Conservation (phyloP, 2,329 filamentous ascomycete species). For the Dothiorella sarmentorum region DNA sequence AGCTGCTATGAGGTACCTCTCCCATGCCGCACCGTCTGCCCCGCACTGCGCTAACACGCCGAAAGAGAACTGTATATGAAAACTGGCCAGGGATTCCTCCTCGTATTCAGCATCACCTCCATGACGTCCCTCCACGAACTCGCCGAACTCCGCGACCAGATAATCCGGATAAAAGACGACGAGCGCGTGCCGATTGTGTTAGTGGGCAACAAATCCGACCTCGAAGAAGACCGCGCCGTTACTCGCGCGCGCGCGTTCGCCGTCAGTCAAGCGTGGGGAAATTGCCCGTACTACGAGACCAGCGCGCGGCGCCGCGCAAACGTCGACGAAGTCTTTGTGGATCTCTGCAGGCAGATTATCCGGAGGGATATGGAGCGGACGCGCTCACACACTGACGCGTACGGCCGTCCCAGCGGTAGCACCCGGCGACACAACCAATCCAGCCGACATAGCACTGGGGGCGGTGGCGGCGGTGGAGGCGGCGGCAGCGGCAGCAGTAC, state of each 20-base stretch:
- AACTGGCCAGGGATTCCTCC: slow-evolving; percentile 83
- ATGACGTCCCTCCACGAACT: slow-evolving; percentile 79
- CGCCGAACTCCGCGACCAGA: slow-evolving; percentile 77
- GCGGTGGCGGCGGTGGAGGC: neutral
- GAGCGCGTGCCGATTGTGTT: slow-evolving; percentile 83
- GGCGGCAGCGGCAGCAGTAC: slow-evolving; percentile 4
- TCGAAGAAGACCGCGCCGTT: slow-evolving; percentile 80
- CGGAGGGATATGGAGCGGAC: slow-evolving; percentile 60
- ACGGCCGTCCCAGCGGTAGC: slow-evolving; percentile 5
- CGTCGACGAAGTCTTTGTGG: slow-evolving; percentile 85
- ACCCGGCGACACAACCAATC: neutral
- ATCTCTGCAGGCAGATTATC: slow-evolving; percentile 80
- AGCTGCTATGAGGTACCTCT: slow-evolving; percentile 56
- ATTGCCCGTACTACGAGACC: slow-evolving; percentile 86
- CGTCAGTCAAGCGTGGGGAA: slow-evolving; percentile 81
- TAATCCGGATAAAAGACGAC: slow-evolving; percentile 86
- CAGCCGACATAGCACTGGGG: slow-evolving; percentile 4
- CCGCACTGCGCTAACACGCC: slow-evolving; percentile 11
- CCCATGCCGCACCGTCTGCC: slow-evolving; percentile 3
- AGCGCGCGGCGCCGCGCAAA: slow-evolving; percentile 80
- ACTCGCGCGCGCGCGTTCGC: slow-evolving; percentile 76
- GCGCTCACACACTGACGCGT: slow-evolving; percentile 9
- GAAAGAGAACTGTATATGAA: slow-evolving; percentile 86
- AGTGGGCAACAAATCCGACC: slow-evolving; percentile 86
- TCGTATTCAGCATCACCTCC: slow-evolving; percentile 90